A percentile compares a stretch with the other conserved stretches of the same genome.
Evolutionary conservation across 768 basidiomycete genomes (phyloP).

Genomic region (Dioszegia crocea): DNA sequence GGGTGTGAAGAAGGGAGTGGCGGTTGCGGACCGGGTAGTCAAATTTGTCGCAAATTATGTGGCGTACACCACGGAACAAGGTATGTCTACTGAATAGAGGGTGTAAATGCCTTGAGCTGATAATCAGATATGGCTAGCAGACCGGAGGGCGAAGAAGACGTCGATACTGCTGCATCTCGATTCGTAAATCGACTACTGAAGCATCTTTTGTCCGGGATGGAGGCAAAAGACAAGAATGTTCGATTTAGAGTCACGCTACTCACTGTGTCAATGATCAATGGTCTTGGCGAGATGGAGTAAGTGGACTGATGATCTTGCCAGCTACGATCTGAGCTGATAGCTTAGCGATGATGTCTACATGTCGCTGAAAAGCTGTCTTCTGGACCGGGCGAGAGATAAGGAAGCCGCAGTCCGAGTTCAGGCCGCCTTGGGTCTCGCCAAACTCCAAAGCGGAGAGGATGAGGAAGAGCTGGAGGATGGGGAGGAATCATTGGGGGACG

Average conservation of each 20-base stretch:
- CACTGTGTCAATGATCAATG: slow-evolving; percentile 73
- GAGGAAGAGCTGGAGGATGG: slow-evolving; percentile 53
- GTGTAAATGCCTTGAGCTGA: slow-evolving; percentile 3
- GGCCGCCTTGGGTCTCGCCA: slow-evolving; percentile 72
- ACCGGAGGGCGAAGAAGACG: slow-evolving; percentile 54
- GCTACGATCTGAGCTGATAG: background rate
- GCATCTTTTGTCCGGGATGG: slow-evolving; percentile 71
- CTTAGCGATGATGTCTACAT: slow-evolving; percentile 71
- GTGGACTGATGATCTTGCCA: slow-evolving; percentile 42
- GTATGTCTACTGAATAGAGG: slow-evolving; percentile 51
- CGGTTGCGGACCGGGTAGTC: slow-evolving; percentile 68
- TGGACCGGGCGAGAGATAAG: slow-evolving; percentile 74
- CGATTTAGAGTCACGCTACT: slow-evolving; percentile 73
- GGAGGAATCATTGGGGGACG: slow-evolving; percentile 40
- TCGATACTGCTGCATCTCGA: slow-evolving; percentile 66
- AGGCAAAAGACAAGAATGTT: slow-evolving; percentile 79
- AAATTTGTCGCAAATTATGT: slow-evolving; percentile 80
- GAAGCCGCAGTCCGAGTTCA: slow-evolving; percentile 72
- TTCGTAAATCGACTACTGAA: slow-evolving; percentile 66
- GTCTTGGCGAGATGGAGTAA: slow-evolving; percentile 81
- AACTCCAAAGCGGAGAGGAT: slow-evolving; percentile 71
- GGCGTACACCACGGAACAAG: slow-evolving; percentile 69
- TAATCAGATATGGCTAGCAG: slow-evolving; percentile 49
- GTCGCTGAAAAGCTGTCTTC: slow-evolving; percentile 59
- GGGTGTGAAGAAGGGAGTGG: slow-evolving; percentile 72